Conservation (phyloP, 805 yeast species). For the Wickerhamiella parazyma region DNA sequence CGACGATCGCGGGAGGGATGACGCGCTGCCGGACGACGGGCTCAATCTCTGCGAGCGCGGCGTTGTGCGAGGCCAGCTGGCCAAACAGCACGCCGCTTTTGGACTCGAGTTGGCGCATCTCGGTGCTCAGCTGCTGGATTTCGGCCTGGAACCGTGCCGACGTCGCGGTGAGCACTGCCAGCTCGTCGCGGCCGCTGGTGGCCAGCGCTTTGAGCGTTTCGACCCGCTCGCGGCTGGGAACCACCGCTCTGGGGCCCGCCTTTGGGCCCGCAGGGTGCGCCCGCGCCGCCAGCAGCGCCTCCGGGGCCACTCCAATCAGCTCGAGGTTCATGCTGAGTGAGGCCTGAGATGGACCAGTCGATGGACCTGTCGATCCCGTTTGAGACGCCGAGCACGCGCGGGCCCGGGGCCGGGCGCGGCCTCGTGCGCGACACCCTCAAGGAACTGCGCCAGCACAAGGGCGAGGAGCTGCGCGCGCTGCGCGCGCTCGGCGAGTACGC, state of each 20-base stretch:
- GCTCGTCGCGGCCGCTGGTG: background rate
- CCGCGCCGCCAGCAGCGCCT: background rate
- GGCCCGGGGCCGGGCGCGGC: conserved; percentile 11
- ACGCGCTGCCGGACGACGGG: conserved; percentile 66
- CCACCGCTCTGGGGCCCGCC: background rate
- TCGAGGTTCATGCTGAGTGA: conserved; percentile 9
- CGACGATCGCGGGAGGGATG: conserved; percentile 59
- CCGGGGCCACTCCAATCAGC: conserved; percentile 6
- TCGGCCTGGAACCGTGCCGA: conserved; percentile 38
- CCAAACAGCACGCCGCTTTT: conserved; percentile 37
- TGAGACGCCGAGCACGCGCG: conserved; percentile 8
- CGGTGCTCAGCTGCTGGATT: conserved; percentile 41
- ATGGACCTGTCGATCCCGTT: conserved; percentile 6
- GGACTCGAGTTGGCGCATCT: conserved; percentile 46
- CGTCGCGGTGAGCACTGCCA: background rate
- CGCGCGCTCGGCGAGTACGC: conserved; percentile 11
- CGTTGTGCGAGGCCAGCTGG: conserved; percentile 36
- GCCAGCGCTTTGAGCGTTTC: background rate
- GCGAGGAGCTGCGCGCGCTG: conserved; percentile 14
- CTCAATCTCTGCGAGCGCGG: conserved; percentile 40
- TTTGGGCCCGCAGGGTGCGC: background rate
- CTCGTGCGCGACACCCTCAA: conserved; percentile 16
- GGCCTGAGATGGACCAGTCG: background rate
- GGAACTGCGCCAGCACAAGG: conserved; percentile 19
- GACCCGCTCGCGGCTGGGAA: conserved; percentile 1